Percentiles rank a stretch among this genome's conserved stretches.
Conservation (phyloP, 768 basidiomycete genomes). For the Chalciporus sphaerocephalus region DNA sequence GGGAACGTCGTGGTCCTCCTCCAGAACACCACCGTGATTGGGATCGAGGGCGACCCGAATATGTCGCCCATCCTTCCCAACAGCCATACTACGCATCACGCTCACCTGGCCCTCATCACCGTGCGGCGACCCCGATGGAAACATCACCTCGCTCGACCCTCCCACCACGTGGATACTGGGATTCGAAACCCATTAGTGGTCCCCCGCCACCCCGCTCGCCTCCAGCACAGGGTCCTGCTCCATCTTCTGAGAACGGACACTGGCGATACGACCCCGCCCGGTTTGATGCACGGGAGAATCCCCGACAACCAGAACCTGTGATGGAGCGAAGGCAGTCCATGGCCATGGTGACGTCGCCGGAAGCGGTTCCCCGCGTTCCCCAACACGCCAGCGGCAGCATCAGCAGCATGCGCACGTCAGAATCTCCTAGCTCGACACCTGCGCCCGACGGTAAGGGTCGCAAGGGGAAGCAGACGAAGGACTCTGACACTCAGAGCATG, state of each 20-base stretch:
- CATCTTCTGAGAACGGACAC: constrained; percentile 40
- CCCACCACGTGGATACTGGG: constrained; percentile 54
- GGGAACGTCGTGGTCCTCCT: constrained; percentile 56
- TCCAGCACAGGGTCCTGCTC: constrained; percentile 31
- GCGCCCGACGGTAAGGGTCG: constrained; percentile 46
- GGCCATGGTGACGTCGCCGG: constrained; percentile 47
- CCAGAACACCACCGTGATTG: constrained; percentile 48
- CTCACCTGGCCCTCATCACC: constrained; percentile 37
- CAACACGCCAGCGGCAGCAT: constrained; percentile 29
- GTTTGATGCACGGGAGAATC: constrained; percentile 45
- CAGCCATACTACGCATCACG: constrained; percentile 32
- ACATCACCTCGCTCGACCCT: constrained; percentile 57
- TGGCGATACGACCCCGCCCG: constrained; percentile 62
- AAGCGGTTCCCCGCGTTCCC: constrained; percentile 30
- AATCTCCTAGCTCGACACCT: constrained; percentile 50
- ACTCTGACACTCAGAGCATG: constrained; percentile 34
- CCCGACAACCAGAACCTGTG: constrained; percentile 28
- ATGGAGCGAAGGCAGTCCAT: constrained; percentile 31
- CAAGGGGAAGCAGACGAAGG: constrained; percentile 41
- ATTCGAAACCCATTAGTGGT: constrained; percentile 46
- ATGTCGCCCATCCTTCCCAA: constrained; percentile 30
- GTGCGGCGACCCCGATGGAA: constrained; percentile 49
- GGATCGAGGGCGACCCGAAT: constrained; percentile 44
- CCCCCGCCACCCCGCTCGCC: constrained; percentile 30
- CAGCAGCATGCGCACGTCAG: constrained; percentile 45